Evolutionary conservation across 108 stramenopile species (phyloP), one percentile per base, ranked within the genome.

Genomic region (Skeletonema potamos): DNA sequence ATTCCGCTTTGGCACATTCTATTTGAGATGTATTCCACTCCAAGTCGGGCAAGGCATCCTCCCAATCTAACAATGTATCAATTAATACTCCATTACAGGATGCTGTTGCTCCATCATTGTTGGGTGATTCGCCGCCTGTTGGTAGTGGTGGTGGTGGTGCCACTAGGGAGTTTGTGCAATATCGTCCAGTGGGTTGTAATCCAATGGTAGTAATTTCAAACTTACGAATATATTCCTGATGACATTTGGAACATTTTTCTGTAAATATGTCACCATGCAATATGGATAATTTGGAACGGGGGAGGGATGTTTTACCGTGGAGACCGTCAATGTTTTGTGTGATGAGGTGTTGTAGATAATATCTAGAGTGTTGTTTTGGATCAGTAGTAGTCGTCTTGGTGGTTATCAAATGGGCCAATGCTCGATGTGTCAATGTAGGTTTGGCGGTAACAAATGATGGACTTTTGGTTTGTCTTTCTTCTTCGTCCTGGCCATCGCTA

Each of bases 281-380:
- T 12, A 90, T 70, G 11, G 86, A 79, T 27, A 86, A 81, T 30
- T 83, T 30, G n/a, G 79, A 34, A 26, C 92, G 79, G 3, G 82
- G 79, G 13, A 96, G 62, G 34, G 89, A 85, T 0, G 88, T 80
- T 68, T 92, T 86, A 10, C 82, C 70, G 74, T 96, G 96, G 10
- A 96, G 81, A 10, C 96, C 93, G 73, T 96, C 96, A 13, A 96
- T 90, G 73, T 96, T 96, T 80, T 96, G 96, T 5, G 95, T 96
- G 32, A 93, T 76, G 61, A 79, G 61, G 64, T 85, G 89, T 9
- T 73, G 71, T 5, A 68, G 51, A 32, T 55, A 68, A 27, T 30
- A 1, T 12, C 2, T n/a, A n/a, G 1, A n/a, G 34, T 22, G 46
- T 61, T 33, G 60, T 28, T 10, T n/a, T n/a, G n/a, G n/a, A n/a